These are phyloP conservation scores for Neurospora cerealis DNA, from an alignment of 495 filamentous ascomycete species.

Conservation along the genomic window DNA sequence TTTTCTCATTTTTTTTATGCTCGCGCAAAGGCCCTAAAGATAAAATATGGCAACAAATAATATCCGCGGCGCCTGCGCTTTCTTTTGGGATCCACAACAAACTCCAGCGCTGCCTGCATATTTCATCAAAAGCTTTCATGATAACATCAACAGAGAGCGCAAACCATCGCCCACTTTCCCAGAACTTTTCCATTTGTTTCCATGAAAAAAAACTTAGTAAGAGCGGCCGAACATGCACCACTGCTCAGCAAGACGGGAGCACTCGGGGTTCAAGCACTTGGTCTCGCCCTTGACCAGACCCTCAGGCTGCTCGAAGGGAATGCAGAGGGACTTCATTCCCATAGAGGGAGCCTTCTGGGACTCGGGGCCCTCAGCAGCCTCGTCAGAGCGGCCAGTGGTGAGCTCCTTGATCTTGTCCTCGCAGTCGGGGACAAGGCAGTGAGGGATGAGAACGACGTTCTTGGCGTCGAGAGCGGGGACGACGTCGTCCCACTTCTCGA, in stretches of 20 bases:
- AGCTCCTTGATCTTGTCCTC: constrained; percentile 91
- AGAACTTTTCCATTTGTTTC: neutral
- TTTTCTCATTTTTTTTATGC: neutral
- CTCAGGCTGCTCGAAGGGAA: constrained; percentile 91
- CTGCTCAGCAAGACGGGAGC: constrained; percentile 57
- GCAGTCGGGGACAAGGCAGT: constrained; percentile 70
- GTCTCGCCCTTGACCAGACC: constrained; percentile 69
- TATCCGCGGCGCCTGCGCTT: neutral
- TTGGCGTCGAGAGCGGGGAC: constrained; percentile 74
- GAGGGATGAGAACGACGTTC: constrained; percentile 82
- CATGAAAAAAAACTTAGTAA: constrained; percentile 27
- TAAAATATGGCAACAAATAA: neutral
- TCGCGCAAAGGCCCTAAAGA: neutral
- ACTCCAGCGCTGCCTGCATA: neutral
- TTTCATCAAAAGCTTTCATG: neutral
- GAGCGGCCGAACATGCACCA: constrained; percentile 82
- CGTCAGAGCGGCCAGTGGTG: constrained; percentile 61
- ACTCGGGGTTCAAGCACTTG: constrained; percentile 84
- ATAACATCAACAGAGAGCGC: neutral
- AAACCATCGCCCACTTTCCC: neutral
- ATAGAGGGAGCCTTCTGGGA: constrained; percentile 79
- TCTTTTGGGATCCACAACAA: neutral
- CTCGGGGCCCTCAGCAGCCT: constrained; percentile 54
- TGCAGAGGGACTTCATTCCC: constrained; percentile 96
- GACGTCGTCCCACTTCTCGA: constrained; percentile 86